Evolutionary conservation across 2,329 filamentous ascomycete genomes (phyloP), one percentile per base, ranked within the genome.

Genomic region (Sporothrix sp.): DNA sequence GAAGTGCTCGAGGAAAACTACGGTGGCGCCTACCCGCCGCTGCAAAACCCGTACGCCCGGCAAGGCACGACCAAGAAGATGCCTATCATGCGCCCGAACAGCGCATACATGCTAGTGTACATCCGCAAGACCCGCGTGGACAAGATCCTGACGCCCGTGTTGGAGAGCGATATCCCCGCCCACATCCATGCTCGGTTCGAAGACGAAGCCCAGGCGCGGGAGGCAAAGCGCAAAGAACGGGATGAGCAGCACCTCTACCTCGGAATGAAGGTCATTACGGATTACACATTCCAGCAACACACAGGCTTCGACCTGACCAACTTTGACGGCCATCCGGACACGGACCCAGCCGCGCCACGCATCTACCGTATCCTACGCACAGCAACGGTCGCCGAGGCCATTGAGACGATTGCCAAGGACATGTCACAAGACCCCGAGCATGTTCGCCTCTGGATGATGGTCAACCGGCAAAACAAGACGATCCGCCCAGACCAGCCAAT

Each of bases 81-180:
- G 3, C 77, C 79, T 1, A 66, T 80, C 59, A 76, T 83, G 68
- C 75, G 81, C 49, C 78, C 81, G 54, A 84, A 82, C 67, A 98
- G 90, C 65, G 94, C 93, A 5, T 98, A 98, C 73, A 98, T 98
- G 93, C 70, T 98, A 73, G 94, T 98, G 2, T 98, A 98, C 63
- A 88, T 98, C 57, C 84, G 93, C 40, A 87, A 95, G 64, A 85
- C 84, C 47, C 80, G 84, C 51, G 68, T 95, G n/a, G 86, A 95
- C 61, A 76, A 86, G 57, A 83, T 97, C 43, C 74, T 98, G 48
- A 79, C 84, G 37, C 79, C 82, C 0, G 85, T 93, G 33, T 76
- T 78, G n/a, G 75, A 84, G 56, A 77, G 85, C 2, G 84, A 95
- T 60, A 87, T 89, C 14, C 94, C 93, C 2, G 65, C 73, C 48